Percentiles rank a stretch among this genome's conserved stretches.
Conservation (phyloP, 495 filamentous ascomycete genomes). For the Chaetomidium leptoderma region DNA sequence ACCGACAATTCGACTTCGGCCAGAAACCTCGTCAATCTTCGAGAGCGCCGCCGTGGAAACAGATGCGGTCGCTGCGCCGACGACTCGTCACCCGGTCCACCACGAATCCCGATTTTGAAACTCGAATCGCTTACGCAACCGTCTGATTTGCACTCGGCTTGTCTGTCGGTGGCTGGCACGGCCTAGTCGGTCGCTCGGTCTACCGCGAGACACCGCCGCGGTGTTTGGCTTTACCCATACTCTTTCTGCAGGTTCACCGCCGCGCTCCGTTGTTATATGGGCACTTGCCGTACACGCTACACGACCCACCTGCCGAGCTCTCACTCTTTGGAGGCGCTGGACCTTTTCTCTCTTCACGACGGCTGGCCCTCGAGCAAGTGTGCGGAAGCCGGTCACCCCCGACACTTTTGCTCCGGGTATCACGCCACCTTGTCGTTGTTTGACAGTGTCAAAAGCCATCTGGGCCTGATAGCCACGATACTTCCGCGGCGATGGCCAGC, state of each 20-base stretch:
- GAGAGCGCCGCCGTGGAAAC: neutral
- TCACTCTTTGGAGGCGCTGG: neutral
- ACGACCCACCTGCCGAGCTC: no score
- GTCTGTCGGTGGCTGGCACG: neutral
- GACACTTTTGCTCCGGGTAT: no score
- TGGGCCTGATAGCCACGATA: slow-evolving; percentile 18
- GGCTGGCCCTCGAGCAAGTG: neutral
- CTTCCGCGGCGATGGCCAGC: slow-evolving; percentile 46
- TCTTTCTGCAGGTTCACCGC: neutral
- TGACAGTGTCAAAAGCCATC: neutral
- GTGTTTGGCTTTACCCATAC: neutral
- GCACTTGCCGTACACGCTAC: neutral
- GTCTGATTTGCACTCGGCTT: neutral
- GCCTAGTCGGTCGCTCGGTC: slow-evolving; percentile 4
- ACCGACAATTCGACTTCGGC: neutral
- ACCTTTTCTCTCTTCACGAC: neutral
- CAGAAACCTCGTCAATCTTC: neutral
- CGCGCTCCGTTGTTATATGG: neutral
- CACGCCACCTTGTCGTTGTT: neutral
- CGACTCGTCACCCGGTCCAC: neutral
- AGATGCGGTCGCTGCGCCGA: slow-evolving; percentile 1
- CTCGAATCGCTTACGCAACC: neutral
- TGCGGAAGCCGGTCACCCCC: neutral
- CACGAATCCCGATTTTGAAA: neutral
- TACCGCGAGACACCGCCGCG: neutral